phyloP scores from a whole-genome alignment of 192 early-diverging fungal genomes.

The Lunasporangiospora selenospora region DNA sequence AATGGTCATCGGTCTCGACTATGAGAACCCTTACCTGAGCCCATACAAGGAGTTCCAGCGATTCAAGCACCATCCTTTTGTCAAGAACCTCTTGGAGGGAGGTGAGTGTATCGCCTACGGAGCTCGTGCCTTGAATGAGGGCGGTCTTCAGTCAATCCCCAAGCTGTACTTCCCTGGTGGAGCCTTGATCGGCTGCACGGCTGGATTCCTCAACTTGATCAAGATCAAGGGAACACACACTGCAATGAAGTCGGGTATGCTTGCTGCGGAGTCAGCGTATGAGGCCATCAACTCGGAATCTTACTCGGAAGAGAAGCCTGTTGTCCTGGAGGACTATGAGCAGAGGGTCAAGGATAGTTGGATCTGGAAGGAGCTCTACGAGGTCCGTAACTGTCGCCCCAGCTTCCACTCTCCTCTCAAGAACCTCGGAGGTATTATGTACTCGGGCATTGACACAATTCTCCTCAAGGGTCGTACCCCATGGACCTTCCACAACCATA shows the following conservation, averaged over 20 bases:
- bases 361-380: constrained; percentile 89
- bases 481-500: constrained; percentile 91
- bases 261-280: constrained; percentile 93
- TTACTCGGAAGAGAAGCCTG: constrained; percentile 56
- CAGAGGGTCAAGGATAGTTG: constrained; percentile 83
- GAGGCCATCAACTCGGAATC: constrained; percentile 66
- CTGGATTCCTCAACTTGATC: constrained; percentile 96
- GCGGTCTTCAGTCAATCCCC: constrained; percentile 95
- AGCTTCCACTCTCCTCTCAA: constrained; percentile 92
- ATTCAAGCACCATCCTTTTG: constrained; percentile 92
- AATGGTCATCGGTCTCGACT: constrained; percentile 92
- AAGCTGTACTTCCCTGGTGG: constrained; percentile 95
- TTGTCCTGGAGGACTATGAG: constrained; percentile 82
- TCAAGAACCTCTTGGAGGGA: constrained; percentile 84
- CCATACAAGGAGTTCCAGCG: constrained; percentile 99
- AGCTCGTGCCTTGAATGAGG: constrained; percentile 96
- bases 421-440: constrained; percentile 84
- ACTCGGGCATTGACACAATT: constrained; percentile 89
- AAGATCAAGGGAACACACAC: constrained; percentile 99
- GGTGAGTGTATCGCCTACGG: constrained; percentile 93
- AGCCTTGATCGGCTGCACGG: constrained; percentile 94
- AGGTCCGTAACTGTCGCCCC: constrained; percentile 92
- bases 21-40: constrained; percentile 91
- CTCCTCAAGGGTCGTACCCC: constrained; percentile 91
- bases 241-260: constrained; percentile 98